Conservation (phyloP, 2,329 filamentous ascomycete species). For the Botrytis paeoniae region DNA sequence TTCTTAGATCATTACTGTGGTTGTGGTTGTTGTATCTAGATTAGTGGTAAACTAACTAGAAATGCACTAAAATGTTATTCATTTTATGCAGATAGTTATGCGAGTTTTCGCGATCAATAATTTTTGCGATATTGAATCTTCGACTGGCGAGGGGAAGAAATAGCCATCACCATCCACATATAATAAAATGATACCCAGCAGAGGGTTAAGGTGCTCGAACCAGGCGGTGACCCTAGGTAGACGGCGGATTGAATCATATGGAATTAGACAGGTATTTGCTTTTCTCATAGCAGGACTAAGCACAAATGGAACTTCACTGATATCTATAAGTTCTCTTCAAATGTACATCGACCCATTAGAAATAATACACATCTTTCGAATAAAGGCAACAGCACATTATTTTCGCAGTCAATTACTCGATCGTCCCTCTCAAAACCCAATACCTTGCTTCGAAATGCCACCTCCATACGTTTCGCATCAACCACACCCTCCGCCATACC, state of each 20-base stretch:
- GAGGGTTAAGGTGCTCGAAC: slow-evolving; percentile 49
- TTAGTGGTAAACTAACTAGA: no score
- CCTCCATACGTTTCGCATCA: slow-evolving; percentile 34
- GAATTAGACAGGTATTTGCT: slow-evolving; percentile 34
- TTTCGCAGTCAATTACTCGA: slow-evolving; percentile 22
- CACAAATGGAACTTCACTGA: slow-evolving; percentile 3
- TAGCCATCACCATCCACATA: slow-evolving; percentile 17
- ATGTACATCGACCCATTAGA: slow-evolving; percentile 30
- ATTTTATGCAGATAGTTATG: background rate
- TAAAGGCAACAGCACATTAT: slow-evolving; percentile 21
- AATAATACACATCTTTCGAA: slow-evolving; percentile 32
- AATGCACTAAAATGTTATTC: background rate
- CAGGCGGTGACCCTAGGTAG: slow-evolving; percentile 42
- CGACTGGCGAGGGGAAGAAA: slow-evolving; percentile 8
- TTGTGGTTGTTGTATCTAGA: background rate
- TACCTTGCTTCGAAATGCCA: slow-evolving; percentile 31
- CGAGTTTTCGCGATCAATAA: background rate
- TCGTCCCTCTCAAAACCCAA: slow-evolving; percentile 24
- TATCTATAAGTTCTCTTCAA: slow-evolving; percentile 37
- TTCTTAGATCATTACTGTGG: background rate
- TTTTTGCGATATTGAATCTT: slow-evolving; percentile 30
- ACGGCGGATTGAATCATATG: slow-evolving; percentile 41
- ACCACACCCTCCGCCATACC: slow-evolving; percentile 25
- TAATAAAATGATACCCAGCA: slow-evolving; percentile 52
- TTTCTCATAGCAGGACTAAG: background rate